Conservation (phyloP, 83 land plant genomes). For the Picea engelmannii region DNA sequence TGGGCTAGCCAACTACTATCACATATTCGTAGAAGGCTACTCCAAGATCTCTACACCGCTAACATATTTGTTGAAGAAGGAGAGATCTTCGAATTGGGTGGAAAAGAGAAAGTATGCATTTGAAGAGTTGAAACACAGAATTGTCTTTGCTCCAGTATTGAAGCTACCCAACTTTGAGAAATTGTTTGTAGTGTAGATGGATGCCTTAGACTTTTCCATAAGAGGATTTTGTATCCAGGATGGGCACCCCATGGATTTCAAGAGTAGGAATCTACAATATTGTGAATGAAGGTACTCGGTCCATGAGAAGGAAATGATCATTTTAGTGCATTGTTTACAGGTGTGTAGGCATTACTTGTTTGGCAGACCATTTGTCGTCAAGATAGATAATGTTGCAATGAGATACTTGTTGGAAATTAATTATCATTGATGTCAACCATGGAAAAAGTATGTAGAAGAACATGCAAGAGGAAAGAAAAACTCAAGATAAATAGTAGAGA, state of each 20-base stretch:
- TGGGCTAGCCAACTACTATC: background rate
- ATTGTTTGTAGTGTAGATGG: background rate
- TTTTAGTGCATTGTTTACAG: slow-evolving; percentile 21
- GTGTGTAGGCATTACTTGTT: slow-evolving; percentile 25
- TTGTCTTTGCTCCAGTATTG: background rate
- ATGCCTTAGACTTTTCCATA: background rate
- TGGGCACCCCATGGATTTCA: background rate
- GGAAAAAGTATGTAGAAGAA: no score
- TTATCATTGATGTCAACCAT: no score
- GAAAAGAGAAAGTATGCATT: background rate
- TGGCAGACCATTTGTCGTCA: background rate
- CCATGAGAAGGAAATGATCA: slow-evolving; percentile 30
- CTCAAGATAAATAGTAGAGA: no score
- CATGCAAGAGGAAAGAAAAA: no score
- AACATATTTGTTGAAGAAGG: background rate
- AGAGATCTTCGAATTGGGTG: background rate
- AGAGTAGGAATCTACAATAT: slow-evolving; percentile 23
- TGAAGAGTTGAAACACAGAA: background rate
- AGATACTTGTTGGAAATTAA: background rate
- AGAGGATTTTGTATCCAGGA: background rate
- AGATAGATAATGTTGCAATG: background rate
- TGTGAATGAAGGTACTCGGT: slow-evolving; percentile 15
- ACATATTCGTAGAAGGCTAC: background rate
- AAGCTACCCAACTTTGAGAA: background rate
- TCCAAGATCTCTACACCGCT: background rate